phyloP scores from a whole-genome alignment of 805 yeast species.

The Allodekkera sacchari region DNA sequence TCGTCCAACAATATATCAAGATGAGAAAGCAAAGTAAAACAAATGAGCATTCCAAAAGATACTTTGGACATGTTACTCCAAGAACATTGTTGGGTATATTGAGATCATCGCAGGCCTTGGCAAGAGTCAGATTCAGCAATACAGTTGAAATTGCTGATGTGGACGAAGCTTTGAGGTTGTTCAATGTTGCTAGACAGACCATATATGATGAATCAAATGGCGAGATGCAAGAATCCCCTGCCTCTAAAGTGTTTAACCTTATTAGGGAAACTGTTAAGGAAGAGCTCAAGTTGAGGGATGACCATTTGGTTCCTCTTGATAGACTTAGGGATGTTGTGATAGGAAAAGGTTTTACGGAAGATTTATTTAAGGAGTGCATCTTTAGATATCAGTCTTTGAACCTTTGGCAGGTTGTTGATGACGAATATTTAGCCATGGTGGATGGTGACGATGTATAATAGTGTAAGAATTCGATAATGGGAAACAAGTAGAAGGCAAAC shows the following conservation, averaged over 20 bases:
- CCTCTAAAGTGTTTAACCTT: constrained; percentile 63
- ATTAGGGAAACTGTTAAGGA: constrained; percentile 38
- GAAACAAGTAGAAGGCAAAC: too few species aligned
- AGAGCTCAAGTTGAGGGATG: constrained; percentile 23
- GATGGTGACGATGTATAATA: constrained; percentile 27
- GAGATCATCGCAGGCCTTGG: constrained; percentile 91
- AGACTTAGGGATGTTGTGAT: constrained; percentile 55
- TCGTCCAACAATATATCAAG: constrained; percentile 77
- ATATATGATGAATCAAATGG: constrained; percentile 42
- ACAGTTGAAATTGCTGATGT: constrained; percentile 72
- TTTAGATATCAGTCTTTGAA: constrained; percentile 62
- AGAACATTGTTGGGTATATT: constrained; percentile 87
- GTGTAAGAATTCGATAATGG: too few species aligned
- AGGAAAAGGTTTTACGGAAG: constrained; percentile 77
- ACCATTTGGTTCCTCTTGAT: constrained; percentile 31
- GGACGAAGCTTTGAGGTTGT: constrained; percentile 87
- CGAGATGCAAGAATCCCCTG: constrained; percentile 53
- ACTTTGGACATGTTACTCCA: constrained; percentile 90
- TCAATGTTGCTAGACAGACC: constrained; percentile 81
- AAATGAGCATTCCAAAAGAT: constrained; percentile 65
- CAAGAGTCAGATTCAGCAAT: constrained; percentile 76
- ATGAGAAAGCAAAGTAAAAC: constrained; percentile 86
- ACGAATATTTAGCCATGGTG: constrained; percentile 38
- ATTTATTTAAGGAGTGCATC: constrained; percentile 69
- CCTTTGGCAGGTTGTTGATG: constrained; percentile 70